phyloP scores from a whole-genome alignment of 192 early-diverging fungal species.

The Backusella sp. region DNA sequence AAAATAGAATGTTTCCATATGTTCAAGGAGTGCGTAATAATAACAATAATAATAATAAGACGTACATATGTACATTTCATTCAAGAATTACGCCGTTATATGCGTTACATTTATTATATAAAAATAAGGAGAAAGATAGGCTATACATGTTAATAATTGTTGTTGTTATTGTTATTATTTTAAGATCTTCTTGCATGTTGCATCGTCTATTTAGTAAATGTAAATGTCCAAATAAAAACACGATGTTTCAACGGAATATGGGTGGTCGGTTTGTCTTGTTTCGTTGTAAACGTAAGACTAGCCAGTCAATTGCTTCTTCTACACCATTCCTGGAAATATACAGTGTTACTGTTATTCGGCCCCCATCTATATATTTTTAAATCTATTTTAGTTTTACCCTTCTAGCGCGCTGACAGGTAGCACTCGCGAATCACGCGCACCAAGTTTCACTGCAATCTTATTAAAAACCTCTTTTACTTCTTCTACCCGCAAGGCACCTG shows the following conservation, averaged over 20 bases:
- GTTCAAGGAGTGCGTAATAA: background rate
- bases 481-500: slow-evolving; percentile 66
- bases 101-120: slow-evolving; percentile 4
- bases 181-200: slow-evolving; percentile 6
- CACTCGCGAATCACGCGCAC: slow-evolving; percentile 85
- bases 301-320: slow-evolving; percentile 88
- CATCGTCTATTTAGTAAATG: background rate
- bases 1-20: slow-evolving; percentile 8
- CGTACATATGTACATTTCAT: background rate
- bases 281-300: slow-evolving; percentile 75
- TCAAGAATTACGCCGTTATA: background rate
- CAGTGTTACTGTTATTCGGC: background rate
- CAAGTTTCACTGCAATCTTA: slow-evolving; percentile 78
- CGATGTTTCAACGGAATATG: slow-evolving; percentile 48
- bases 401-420: slow-evolving; percentile 77
- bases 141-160: background rate
- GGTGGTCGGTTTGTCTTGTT: slow-evolving; percentile 83
- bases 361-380: background rate
- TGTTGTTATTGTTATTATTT: background rate
- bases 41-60: background rate
- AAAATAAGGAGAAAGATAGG: background rate
- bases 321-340: slow-evolving; percentile 68
- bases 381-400: slow-evolving; percentile 56
- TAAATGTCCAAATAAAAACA: background rate
- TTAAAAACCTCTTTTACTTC: slow-evolving; percentile 92